Evolutionary conservation across 1,284 basidiomycete genomes (phyloP).

Genomic region (Termitomyces sp.): DNA sequence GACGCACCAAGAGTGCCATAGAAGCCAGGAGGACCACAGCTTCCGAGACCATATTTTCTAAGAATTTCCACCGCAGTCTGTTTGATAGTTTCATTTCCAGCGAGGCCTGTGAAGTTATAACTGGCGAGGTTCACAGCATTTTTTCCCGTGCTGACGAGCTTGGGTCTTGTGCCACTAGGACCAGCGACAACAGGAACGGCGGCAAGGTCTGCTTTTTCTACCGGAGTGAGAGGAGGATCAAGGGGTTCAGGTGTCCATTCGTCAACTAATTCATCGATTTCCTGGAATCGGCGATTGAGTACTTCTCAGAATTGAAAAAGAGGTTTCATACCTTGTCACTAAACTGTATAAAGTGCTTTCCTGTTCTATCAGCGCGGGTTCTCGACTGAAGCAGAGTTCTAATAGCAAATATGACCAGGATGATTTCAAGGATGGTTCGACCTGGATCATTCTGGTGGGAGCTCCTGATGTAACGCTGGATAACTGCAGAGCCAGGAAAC

Average conservation of each 20-base stretch:
- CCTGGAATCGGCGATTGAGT: constrained; percentile 45
- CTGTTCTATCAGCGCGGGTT: constrained; percentile 80
- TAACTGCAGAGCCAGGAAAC: constrained; percentile 85
- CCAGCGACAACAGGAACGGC: constrained; percentile 80
- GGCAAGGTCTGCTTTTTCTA: constrained; percentile 67
- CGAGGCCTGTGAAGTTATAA: constrained; percentile 90
- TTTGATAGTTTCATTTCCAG: constrained; percentile 86
- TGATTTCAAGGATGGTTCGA: constrained; percentile 85
- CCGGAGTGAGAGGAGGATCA: constrained; percentile 52
- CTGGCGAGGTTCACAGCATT: constrained; percentile 85
- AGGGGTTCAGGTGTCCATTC: constrained; percentile 94
- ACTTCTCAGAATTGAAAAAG: neutral
- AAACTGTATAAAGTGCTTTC: constrained; percentile 91
- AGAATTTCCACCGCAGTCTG: constrained; percentile 82
- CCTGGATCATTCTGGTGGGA: constrained; percentile 91
- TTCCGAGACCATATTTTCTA: constrained; percentile 91
- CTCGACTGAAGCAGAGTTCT: constrained; percentile 86
- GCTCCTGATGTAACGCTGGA: constrained; percentile 88
- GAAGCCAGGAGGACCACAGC: constrained; percentile 96
- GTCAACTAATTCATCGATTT: constrained; percentile 94
- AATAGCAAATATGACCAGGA: constrained; percentile 86
- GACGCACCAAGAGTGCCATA: constrained; percentile 87
- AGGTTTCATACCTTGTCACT: constrained; percentile 69
- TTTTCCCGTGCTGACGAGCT: constrained; percentile 71
- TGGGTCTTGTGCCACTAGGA: constrained; percentile 79